These are phyloP conservation scores for Verticillium isaacii DNA, from an alignment of 2,329 filamentous ascomycete genomes.

Conservation along the genomic window DNA sequence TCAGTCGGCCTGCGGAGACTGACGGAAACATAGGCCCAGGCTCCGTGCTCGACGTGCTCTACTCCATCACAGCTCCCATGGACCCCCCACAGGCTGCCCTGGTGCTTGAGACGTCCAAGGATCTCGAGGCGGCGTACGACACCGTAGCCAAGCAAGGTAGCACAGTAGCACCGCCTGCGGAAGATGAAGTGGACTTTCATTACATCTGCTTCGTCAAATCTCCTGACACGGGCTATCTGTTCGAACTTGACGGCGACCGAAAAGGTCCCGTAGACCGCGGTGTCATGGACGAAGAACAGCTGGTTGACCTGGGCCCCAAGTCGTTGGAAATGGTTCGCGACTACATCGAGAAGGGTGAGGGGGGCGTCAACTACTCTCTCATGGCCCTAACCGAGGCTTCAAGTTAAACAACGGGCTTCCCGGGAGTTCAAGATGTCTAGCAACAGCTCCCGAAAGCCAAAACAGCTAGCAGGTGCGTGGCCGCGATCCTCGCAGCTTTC, in stretches of 20 bases:
- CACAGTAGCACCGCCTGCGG: conserved; percentile 56
- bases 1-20: neutral
- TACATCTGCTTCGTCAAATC: conserved; percentile 68
- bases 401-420: neutral
- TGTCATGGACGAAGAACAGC: conserved; percentile 32
- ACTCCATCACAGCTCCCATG: conserved; percentile 57
- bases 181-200: conserved; percentile 62
- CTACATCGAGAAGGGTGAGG: conserved; percentile 21
- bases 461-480: too few relatives aligned
- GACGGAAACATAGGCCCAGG: conserved; percentile 4
- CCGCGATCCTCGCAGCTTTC: too few relatives aligned
- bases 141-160: conserved; percentile 57
- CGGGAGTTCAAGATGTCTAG: too few relatives aligned
- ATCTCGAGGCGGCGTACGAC: conserved; percentile 60
- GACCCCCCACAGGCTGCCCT: conserved; percentile 51
- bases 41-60: conserved; percentile 40
- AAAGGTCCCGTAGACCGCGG: conserved; percentile 59
- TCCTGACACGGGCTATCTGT: conserved; percentile 46
- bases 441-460: neutral
- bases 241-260: conserved; percentile 65
- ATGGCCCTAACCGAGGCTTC: conserved; percentile 20
- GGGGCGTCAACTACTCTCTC: conserved; percentile 22
- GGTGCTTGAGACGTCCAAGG: conserved; percentile 59
- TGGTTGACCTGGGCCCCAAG: conserved; percentile 45
- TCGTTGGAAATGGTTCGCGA: conserved; percentile 48